Base-by-base conservation (phyloP, 441 rosid species). In the Monsonia emarginata region DNA sequence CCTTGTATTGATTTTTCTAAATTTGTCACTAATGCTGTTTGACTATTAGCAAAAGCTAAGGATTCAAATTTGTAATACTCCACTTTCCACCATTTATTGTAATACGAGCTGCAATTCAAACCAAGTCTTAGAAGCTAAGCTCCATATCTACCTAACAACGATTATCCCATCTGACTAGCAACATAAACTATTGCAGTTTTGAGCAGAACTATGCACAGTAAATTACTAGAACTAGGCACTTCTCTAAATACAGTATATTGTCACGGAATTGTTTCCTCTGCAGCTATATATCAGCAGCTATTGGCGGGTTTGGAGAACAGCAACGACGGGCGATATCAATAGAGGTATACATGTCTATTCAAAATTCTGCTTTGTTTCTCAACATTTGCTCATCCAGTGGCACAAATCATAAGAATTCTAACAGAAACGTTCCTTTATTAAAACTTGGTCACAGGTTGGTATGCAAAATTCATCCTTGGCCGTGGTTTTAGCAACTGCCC, bases 391-490 rank as follows among this genome's bases (percentile, higher is more conserved):
- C 1, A 16, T 14, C 28, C 24, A 18, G 46, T 24, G 21, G 4
- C 52, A 42, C 22, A 28, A 0, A 11, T 48, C 50, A 5, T 61
- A 22, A 16, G 18, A 5, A 9, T 31, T 1, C 16, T 19, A 21
- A 30, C 18, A 42, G 10, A 56, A n/a, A 1, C 4, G 2, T 46
- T 24, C 38, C 28, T 21, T 54, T 18, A 36, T 26, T 64, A 10
- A 13, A 6, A 57, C 5, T 25, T 3, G 8, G 7, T 69, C 63
- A 64, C 81, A 86, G 91, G 82, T 87, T 62, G 92, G 88, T 21
- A 85, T 87, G 86, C 89, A 85, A 72, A 87, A 82, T 63, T 87
- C 89, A 38, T 79, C 92, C 2, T 66, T 87, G 42, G 89, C 85
- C 0, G 91, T 86, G 68, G 85, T 86, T 16, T 74, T 86, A 69